Base-by-base conservation (phyloP, 2,329 filamentous ascomycete genomes). In the Aspergillus tamarii region DNA sequence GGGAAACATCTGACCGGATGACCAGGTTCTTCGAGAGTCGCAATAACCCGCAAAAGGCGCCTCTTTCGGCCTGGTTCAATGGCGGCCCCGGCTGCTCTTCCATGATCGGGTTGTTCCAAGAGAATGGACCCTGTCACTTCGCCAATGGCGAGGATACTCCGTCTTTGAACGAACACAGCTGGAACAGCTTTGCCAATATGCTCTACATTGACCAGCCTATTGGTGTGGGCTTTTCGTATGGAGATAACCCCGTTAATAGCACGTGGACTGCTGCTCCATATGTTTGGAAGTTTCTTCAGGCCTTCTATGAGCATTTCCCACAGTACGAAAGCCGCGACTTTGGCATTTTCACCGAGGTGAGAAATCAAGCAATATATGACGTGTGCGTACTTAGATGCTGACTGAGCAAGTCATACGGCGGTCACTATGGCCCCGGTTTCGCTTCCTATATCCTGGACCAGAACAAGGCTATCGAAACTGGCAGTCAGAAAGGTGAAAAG, bases 171-270 rank as follows among this genome's bases (percentile, higher is more conserved):
- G 75, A 78, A 0, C 85, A 84, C 73, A 85, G 86, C 4, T 89
- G 86, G 83, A 88, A 86, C 65, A 85, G 85, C 68, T 81, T 84
- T 26, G 84, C 83, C 67, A 89, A 90, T 69, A 85, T 90, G 81
- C 82, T 91, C 14, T 91, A 89, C 74, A 84, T 91, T 67, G 88
- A 91, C 67, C 84, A 89, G 71, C 88, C 85, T 21, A 82, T 81
- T 9, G 81, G 82, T n/a, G 81, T 84, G 10, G 85, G 85, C 3
- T 82, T 86, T 67, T 84, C 82, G 0, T 87, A 86, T 71, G 76
- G 72, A 45, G 64, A 60, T 8, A 53, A 67, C 70, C 19, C 69
- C 60, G 62, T 78, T 32, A 79, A 76, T 4, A 81, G 78, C 30
- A 85, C 83, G 4, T 75, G 77, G 11, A 80, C 78, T 3, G 83